phyloP scores from a whole-genome alignment of 345 rosid genomes.

The Nephelium lappaceum region DNA sequence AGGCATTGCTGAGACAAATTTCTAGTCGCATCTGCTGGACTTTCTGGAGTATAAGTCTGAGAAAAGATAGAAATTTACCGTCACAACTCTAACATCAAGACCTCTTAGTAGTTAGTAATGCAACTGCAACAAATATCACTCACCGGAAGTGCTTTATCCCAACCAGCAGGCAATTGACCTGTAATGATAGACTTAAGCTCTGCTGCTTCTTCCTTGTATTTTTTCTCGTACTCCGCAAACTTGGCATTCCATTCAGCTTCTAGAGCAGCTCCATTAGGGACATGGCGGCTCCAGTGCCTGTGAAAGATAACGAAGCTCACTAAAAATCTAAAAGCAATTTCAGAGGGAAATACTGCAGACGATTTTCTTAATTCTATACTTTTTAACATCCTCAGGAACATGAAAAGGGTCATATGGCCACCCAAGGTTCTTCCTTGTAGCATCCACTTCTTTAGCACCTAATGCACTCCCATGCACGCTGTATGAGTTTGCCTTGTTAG shows the following conservation, averaged over 20 bases:
- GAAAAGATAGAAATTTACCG: constrained; percentile 5
- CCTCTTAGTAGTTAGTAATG: no score
- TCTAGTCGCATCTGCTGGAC: constrained; percentile 94
- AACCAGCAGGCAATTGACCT: constrained; percentile 88
- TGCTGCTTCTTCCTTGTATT: constrained; percentile 89
- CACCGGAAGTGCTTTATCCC: constrained; percentile 94
- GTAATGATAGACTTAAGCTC: constrained; percentile 73
- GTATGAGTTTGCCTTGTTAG: constrained; percentile 92
- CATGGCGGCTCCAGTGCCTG: constrained; percentile 98
- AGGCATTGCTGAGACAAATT: constrained; percentile 86
- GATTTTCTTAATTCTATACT: constrained; percentile 32
- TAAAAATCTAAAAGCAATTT: no score
- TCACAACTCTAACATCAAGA: no score
- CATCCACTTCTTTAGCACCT: constrained; percentile 98
- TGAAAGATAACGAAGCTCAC: not conserved
- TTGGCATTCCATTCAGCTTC: constrained; percentile 91
- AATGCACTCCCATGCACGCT: constrained; percentile 97
- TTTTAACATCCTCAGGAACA: constrained; percentile 91
- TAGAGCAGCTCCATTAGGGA: constrained; percentile 61
- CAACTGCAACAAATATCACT: constrained; percentile 25
- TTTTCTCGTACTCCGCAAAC: constrained; percentile 83
- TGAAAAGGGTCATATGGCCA: constrained; percentile 95
- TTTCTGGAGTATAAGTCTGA: constrained; percentile 83
- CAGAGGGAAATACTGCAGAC: no score
- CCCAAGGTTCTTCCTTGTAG: constrained; percentile 93